Base-by-base conservation (phyloP, 106 monocot genomes). In the Allium sativum region DNA sequence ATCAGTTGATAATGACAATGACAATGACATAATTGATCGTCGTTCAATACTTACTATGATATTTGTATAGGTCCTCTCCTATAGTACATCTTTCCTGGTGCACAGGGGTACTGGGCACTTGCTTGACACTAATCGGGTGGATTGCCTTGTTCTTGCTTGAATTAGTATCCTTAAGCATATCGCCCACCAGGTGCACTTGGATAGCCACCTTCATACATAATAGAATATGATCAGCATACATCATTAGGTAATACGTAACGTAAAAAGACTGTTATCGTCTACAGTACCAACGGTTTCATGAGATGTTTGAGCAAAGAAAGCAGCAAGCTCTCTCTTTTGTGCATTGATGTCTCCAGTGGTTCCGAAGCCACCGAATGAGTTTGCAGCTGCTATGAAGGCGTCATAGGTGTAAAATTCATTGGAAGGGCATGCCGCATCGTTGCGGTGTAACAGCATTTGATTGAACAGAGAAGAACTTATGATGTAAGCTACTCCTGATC, bases 271-370 rank as follows among this genome's bases (percentile, higher is more conserved):
- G n/a, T n/a, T n/a, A n/a, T n/a, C n/a, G n/a, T n/a, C n/a, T n/a
- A n/a, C n/a, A n/a, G n/a, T n/a, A n/a, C n/a, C 64, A 18, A 5
- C 8, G 22, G 79, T 87, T 48, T 76, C 82, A 44, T 81, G 82
- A 12, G 83, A 84, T 42, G 76, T 79, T 57, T 84, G 79, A 18
- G 61, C 83, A 16, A 83, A 48, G 75, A 83, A 83, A 13, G 83
- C 79, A 8, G 76, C 76, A 21, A 84, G 64, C 72, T 84, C 83
- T 66, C 41, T 73, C 59, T 79, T 79, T 13, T 44, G 72, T 8
- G 62, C 63, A 44, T 50, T 67, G 10, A 10, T 21, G 46, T 64
- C 65, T 6, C 79, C 79, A 6, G 73, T 70, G 4, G 65, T 76
- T 3, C 44, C 84, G 42, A 84, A 84, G 18, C 47, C 41, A 15